Evolutionary conservation across 2,329 filamentous ascomycete genomes (phyloP).

Genomic region (Lachnellula subtilissima): DNA sequence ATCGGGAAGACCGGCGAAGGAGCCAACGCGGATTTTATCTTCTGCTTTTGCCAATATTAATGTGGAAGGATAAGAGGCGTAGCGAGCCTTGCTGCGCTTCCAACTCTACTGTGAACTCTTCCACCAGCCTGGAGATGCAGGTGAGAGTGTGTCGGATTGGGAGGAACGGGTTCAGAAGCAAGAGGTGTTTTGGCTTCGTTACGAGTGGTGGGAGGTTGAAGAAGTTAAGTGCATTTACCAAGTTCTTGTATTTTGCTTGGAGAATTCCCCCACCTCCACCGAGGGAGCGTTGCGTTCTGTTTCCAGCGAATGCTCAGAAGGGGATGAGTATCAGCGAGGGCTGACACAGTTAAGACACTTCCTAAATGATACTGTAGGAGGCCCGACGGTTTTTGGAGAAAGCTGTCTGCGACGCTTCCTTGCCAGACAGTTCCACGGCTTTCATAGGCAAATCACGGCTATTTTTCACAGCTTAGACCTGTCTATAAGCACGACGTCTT

Average conservation of each 20-base stretch:
- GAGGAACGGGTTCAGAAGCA: slow-evolving; percentile 4
- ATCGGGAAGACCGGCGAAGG: no score
- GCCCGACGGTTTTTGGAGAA: no score
- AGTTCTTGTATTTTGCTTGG: neutral
- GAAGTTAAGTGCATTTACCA: slow-evolving; percentile 12
- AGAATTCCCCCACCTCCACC: neutral
- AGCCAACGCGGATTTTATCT: no score
- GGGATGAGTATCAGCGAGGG: neutral
- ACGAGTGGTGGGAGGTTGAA: slow-evolving; percentile 11
- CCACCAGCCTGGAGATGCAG: slow-evolving; percentile 1
- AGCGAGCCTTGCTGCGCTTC: slow-evolving; percentile 7
- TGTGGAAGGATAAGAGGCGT: slow-evolving; percentile 7
- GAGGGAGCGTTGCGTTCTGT: no score
- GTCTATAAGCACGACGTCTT: no score
- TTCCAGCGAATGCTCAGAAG: no score
- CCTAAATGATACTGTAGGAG: neutral
- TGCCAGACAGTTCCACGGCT: neutral
- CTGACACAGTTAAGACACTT: neutral
- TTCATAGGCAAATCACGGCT: neutral
- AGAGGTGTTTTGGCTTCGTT: slow-evolving; percentile 8
- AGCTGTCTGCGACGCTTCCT: neutral
- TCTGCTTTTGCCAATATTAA: slow-evolving; percentile 1
- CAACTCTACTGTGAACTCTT: slow-evolving; percentile 12
- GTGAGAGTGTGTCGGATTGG: neutral
- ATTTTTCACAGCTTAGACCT: neutral